phyloP scores from a whole-genome alignment of 768 basidiomycete species.

The Kwoniella heveanensis region DNA sequence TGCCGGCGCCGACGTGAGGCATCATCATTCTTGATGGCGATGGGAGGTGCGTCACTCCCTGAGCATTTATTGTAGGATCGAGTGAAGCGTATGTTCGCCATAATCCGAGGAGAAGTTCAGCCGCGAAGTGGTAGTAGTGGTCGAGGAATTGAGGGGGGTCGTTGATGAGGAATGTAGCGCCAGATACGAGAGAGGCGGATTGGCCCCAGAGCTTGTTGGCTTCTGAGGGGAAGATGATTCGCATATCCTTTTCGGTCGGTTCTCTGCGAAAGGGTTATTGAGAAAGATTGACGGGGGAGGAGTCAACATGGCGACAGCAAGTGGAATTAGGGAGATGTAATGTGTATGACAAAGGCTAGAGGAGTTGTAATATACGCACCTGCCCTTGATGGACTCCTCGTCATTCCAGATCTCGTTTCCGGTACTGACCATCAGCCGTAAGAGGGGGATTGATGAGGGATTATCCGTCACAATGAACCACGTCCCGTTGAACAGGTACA shows the following conservation, averaged over 20 bases:
- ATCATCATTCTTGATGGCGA: conserved; percentile 75
- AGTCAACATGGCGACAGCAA: no score
- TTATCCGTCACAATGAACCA: conserved; percentile 78
- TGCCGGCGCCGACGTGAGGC: conserved; percentile 68
- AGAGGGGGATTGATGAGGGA: conserved; percentile 67
- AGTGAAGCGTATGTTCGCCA: conserved; percentile 88
- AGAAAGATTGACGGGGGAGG: no score
- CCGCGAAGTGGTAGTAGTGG: conserved; percentile 92
- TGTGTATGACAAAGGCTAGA: background rate
- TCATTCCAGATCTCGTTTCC: conserved; percentile 66
- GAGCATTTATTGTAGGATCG: conserved; percentile 67
- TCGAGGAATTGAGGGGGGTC: conserved; percentile 84
- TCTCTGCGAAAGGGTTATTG: conserved; percentile 57
- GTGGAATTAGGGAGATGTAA: no score
- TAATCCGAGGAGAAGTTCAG: conserved; percentile 87
- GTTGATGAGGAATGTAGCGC: conserved; percentile 78
- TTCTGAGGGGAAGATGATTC: conserved; percentile 68
- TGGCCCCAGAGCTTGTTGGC: conserved; percentile 72
- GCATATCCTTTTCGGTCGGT: conserved; percentile 78
- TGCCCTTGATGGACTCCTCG: conserved; percentile 60
- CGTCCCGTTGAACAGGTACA: conserved; percentile 79
- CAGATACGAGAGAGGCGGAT: conserved; percentile 73
- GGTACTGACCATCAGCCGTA: conserved; percentile 71
- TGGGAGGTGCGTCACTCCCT: conserved; percentile 72
- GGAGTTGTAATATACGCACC: conserved; percentile 33